Evolutionary conservation across 2,329 filamentous ascomycete species (phyloP).

Genomic region (Mollisiaceae sp.): DNA sequence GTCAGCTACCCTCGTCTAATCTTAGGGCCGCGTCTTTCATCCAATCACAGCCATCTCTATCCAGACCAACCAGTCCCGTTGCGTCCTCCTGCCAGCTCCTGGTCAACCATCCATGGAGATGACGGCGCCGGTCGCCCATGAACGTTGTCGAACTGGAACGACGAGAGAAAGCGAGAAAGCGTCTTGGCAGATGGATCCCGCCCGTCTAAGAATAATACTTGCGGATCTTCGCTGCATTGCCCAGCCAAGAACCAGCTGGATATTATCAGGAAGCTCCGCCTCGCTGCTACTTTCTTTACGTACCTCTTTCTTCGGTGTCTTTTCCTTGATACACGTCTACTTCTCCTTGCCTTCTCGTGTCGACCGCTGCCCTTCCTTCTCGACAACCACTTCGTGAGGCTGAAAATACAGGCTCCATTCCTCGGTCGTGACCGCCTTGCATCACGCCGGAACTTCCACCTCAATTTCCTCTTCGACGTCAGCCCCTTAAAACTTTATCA

Average conservation of each 20-base stretch:
- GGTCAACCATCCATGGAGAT: background rate
- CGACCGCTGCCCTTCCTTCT: background rate
- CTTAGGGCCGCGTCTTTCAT: background rate
- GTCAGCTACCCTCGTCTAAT: background rate
- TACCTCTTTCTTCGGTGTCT: slow-evolving; percentile 5
- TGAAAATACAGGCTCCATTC: background rate
- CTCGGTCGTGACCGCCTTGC: background rate
- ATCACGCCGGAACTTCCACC: background rate
- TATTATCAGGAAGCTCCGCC: slow-evolving; percentile 10
- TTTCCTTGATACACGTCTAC: background rate
- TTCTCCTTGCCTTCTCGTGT: background rate
- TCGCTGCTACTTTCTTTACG: slow-evolving; percentile 1
- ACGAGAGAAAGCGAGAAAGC: background rate
- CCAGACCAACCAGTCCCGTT: background rate
- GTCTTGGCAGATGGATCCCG: slow-evolving; percentile 12
- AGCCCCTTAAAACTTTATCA: background rate
- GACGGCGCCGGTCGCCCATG: background rate
- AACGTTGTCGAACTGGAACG: background rate
- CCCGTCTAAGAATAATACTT: slow-evolving; percentile 4
- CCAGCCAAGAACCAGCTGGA: slow-evolving; percentile 13
- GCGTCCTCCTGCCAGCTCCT: too few relatives aligned
- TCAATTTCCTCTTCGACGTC: background rate
- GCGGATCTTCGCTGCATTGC: slow-evolving; percentile 3
- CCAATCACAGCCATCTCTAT: background rate
- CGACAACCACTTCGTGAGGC: slow-evolving; percentile 4